phyloP scores from a whole-genome alignment of 768 basidiomycete genomes.

The Tremella yokohamensis region DNA sequence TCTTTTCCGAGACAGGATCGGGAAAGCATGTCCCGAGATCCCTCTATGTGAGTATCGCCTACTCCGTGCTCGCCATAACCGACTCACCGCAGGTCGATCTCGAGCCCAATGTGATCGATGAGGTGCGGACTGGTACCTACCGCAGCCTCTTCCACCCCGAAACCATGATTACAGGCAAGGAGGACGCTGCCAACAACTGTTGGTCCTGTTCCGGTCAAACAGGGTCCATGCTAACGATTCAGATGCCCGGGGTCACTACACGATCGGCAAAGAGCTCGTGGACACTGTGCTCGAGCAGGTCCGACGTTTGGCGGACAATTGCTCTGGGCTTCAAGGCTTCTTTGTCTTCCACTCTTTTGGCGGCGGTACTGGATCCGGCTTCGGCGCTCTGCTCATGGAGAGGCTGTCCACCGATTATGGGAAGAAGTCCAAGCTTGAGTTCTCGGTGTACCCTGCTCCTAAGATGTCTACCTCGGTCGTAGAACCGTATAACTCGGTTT shows the following conservation, averaged over 20 bases:
- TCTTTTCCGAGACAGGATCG: conserved; percentile 97
- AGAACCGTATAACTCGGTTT: conserved; percentile 92
- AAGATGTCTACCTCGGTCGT: conserved; percentile 93
- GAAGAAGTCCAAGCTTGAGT: conserved; percentile 98
- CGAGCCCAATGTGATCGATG: conserved; percentile 96
- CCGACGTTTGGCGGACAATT: conserved; percentile 95
- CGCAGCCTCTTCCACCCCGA: conserved; percentile 98
- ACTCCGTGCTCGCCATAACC: neutral
- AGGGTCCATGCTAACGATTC: neutral
- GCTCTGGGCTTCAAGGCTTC: conserved; percentile 97
- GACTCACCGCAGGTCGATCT: conserved; percentile 48
- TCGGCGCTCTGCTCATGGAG: conserved; percentile 95
- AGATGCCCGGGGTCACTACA: conserved; percentile 99
- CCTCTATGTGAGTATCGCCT: conserved; percentile 65
- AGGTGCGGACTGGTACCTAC: conserved; percentile 93
- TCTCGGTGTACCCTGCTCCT: conserved; percentile 94
- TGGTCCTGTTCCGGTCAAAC: conserved; percentile 30
- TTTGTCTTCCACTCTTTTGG: conserved; percentile 99
- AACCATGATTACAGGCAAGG: conserved; percentile 93
- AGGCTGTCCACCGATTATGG: conserved; percentile 97
- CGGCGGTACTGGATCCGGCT: conserved; percentile 98
- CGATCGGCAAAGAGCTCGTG: conserved; percentile 96
- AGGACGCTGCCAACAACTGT: conserved; percentile 99
- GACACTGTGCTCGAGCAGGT: conserved; percentile 96
- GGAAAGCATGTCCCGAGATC: conserved; percentile 98